phyloP scores from a whole-genome alignment of 257 asterid genomes.

The Cruciata laevipes region DNA sequence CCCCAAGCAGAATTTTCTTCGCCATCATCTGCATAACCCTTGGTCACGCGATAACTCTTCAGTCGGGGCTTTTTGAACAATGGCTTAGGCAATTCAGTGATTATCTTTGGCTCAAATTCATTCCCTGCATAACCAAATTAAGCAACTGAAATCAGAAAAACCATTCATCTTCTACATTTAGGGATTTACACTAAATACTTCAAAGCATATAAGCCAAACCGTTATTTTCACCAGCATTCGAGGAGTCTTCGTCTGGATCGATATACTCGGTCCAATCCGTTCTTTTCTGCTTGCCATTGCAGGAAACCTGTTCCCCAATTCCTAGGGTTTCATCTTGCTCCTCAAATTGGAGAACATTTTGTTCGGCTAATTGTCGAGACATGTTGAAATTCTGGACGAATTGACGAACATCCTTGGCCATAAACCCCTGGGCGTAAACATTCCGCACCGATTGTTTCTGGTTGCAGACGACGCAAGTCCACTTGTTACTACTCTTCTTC shows the following conservation, averaged over 20 bases:
- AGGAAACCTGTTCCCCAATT: conserved; percentile 6
- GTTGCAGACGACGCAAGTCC: conserved; percentile 90
- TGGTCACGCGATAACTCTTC: conserved; percentile 24
- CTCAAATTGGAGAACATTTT: conserved; percentile 13
- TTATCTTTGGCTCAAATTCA: conserved; percentile 39
- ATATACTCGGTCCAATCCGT: conserved; percentile 77
- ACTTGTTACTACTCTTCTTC: conserved; percentile 84
- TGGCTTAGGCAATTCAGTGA: conserved; percentile 62
- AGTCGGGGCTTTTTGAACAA: conserved; percentile 46
- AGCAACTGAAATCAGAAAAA: background rate
- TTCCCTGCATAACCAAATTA: conserved; percentile 35
- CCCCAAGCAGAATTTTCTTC: conserved; percentile 27
- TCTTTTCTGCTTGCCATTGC: conserved; percentile 30
- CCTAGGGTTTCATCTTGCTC: conserved; percentile 20
- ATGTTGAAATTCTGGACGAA: conserved; percentile 86
- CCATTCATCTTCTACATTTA: background rate
- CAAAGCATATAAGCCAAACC: conserved; percentile 2
- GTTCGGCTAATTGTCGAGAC: conserved; percentile 66
- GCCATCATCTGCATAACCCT: conserved; percentile 10
- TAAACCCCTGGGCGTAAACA: conserved; percentile 50
- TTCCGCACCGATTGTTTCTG: conserved; percentile 69
- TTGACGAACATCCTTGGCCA: conserved; percentile 75
- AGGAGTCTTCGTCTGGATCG: conserved; percentile 32
- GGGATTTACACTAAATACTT: background rate
- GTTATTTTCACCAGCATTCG: conserved; percentile 25